These are phyloP conservation scores for Anisodus acutangulus DNA, from an alignment of 257 asterid genomes.

Conservation along the genomic window DNA sequence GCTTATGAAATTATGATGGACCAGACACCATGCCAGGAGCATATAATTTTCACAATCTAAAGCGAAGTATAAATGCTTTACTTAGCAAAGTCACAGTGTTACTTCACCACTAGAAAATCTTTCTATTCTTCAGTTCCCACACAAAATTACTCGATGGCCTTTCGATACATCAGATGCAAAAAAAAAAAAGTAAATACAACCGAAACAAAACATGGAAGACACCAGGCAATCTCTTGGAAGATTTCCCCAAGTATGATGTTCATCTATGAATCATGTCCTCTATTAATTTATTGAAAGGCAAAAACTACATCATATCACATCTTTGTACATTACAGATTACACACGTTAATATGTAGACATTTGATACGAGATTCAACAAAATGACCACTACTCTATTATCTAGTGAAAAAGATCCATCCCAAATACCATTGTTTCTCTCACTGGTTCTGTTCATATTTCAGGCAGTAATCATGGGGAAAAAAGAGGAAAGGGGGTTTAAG, in stretches of 20 bases:
- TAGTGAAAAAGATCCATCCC: background rate
- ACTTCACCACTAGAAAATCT: background rate
- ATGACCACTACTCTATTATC: background rate
- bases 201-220: background rate
- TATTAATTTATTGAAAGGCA: background rate
- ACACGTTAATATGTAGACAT: background rate
- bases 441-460: slow-evolving; percentile 14
- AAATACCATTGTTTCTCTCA: slow-evolving; percentile 13
- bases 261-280: background rate
- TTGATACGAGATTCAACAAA: background rate
- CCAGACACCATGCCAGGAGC: slow-evolving; percentile 26
- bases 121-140: background rate
- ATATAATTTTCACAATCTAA: slow-evolving; percentile 25
- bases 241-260: background rate
- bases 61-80: background rate
- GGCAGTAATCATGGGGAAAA: slow-evolving; percentile 23
- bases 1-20: slow-evolving; percentile 4
- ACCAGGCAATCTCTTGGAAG: slow-evolving; percentile 21
- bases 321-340: background rate
- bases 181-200: background rate
- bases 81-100: slow-evolving; percentile 2
- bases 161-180: background rate
- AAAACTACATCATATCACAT: background rate
- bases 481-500: slow-evolving; percentile 3
- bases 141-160: background rate